phyloP scores from a whole-genome alignment of 768 basidiomycete genomes.

The Nidula microcarpa region DNA sequence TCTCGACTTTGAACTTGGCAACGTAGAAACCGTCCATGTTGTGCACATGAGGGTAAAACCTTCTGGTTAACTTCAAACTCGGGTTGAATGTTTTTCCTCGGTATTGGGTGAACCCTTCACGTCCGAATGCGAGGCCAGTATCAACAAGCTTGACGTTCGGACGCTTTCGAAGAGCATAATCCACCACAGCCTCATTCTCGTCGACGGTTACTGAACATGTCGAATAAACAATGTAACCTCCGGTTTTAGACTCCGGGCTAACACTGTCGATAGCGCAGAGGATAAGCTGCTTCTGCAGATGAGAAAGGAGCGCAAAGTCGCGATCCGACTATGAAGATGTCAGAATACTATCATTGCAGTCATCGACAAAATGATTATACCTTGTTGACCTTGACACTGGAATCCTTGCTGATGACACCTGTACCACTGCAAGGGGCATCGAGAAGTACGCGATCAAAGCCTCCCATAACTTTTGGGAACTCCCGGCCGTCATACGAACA shows the following conservation, averaged over 20 bases:
- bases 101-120: constrained; percentile 86
- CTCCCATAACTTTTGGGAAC: constrained; percentile 98
- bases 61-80: constrained; percentile 73
- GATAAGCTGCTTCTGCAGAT: constrained; percentile 97
- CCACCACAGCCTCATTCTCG: constrained; percentile 97
- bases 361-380: constrained; percentile 36
- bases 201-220: constrained; percentile 98
- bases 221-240: constrained; percentile 95
- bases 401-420: constrained; percentile 97
- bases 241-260: constrained; percentile 83
- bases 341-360: neutral
- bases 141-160: constrained; percentile 91
- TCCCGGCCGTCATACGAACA: constrained; percentile 97
- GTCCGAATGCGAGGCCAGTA: constrained; percentile 90
- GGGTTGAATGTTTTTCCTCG: constrained; percentile 88
- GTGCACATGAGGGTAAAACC: constrained; percentile 96
- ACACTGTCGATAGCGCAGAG: constrained; percentile 98
- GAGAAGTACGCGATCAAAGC: constrained; percentile 94
- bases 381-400: constrained; percentile 98
- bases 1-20: constrained; percentile 96
- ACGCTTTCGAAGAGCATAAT: constrained; percentile 94
- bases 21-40: constrained; percentile 99
- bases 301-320: constrained; percentile 94
- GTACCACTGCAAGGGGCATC: constrained; percentile 99
- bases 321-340: constrained; percentile 67